Evolutionary conservation across 805 yeast species (phyloP).

Genomic region (Candida berthetii): DNA sequence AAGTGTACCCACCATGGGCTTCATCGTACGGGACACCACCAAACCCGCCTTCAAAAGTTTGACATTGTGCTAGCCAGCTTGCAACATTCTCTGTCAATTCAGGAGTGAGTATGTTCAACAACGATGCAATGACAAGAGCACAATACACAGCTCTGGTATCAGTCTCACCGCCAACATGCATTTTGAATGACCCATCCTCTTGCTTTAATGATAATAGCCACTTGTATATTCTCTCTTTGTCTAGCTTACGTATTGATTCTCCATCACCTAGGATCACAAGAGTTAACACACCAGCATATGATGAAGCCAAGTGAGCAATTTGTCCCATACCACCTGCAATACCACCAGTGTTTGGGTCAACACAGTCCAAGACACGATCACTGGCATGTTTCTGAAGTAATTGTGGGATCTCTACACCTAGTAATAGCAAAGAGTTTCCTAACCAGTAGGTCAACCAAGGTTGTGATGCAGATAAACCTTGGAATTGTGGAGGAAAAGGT

Average conservation of each 20-base stretch:
- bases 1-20: constrained; percentile 97
- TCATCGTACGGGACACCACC: constrained; percentile 78
- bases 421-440: constrained; percentile 41
- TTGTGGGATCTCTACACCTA: constrained; percentile 26
- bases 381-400: constrained; percentile 23
- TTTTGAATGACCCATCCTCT: constrained; percentile 68
- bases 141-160: constrained; percentile 88
- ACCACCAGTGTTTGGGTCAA: constrained; percentile 44
- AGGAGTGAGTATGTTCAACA: constrained; percentile 57
- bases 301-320: constrained; percentile 75
- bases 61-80: constrained; percentile 65
- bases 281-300: constrained; percentile 71
- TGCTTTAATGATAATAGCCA: constrained; percentile 68
- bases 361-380: constrained; percentile 22
- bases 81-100: constrained; percentile 47
- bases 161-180: constrained; percentile 74
- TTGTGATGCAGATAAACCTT: constrained; percentile 77
- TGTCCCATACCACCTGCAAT: constrained; percentile 86
- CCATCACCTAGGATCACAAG: constrained; percentile 46
- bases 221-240: constrained; percentile 38
- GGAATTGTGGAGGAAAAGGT: constrained; percentile 14
- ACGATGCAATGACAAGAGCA: constrained; percentile 65
- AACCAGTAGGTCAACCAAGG: constrained; percentile 92
- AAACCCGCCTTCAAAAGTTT: constrained; percentile 94
- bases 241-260: constrained; percentile 34